Evolutionary conservation across 2,329 filamentous ascomycete genomes (phyloP).

Genomic region (Colletotrichum caudatum): DNA sequence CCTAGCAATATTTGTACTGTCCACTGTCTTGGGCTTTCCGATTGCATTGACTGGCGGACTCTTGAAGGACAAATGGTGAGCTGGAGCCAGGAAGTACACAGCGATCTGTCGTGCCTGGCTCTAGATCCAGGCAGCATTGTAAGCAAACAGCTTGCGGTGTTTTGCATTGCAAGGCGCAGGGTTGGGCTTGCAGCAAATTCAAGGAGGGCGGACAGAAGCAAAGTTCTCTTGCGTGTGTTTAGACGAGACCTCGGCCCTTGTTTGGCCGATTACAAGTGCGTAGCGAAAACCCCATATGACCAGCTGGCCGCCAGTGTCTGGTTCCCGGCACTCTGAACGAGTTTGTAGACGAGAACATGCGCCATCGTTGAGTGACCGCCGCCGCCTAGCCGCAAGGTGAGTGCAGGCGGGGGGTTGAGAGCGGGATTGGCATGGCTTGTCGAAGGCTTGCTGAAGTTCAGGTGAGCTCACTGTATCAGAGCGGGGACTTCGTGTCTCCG

Average conservation of each 20-base stretch:
- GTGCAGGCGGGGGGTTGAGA: neutral
- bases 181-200: neutral
- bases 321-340: neutral
- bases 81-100: neutral
- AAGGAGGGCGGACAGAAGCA: neutral
- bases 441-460: neutral
- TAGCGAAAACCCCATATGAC: neutral
- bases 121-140: neutral
- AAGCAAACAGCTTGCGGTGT: neutral
- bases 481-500: conserved; percentile 19
- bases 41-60: neutral
- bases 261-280: neutral
- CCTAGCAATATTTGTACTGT: neutral
- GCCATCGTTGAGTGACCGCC: conserved; percentile 10
- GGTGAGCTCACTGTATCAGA: conserved; percentile 3
- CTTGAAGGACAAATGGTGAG: neutral
- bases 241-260: neutral
- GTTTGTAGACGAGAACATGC: conserved; percentile 1
- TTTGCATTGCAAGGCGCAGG: neutral
- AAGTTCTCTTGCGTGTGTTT: neutral
- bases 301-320: neutral
- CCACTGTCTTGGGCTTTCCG: conserved; percentile 1
- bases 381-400: conserved; percentile 15
- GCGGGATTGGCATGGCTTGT: neutral
- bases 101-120: neutral